phyloP scores from a whole-genome alignment of 2,329 filamentous ascomycete genomes.

The Lithohypha guttulata region DNA sequence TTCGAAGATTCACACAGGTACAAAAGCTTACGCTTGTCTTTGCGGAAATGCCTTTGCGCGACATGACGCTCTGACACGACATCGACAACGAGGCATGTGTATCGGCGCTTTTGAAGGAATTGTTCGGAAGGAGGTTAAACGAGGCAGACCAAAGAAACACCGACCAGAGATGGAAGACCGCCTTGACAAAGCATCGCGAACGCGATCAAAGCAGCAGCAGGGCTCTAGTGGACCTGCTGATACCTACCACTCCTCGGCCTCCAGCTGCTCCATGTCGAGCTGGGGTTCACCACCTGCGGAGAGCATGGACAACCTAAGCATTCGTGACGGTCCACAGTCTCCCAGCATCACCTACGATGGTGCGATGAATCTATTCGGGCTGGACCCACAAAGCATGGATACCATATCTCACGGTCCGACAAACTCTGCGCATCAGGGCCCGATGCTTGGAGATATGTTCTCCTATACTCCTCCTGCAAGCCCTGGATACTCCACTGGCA shows the following conservation, averaged over 20 bases:
- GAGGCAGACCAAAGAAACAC: constrained; percentile 54
- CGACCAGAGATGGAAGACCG: constrained; percentile 49
- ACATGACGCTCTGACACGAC: constrained; percentile 87
- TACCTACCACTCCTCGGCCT: constrained; percentile 28
- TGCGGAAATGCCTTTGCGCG: constrained; percentile 92
- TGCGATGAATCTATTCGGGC: constrained; percentile 17
- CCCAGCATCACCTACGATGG: constrained; percentile 23
- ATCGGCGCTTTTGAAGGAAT: constrained; percentile 83
- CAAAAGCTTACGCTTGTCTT: constrained; percentile 89
- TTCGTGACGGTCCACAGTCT: constrained; percentile 23
- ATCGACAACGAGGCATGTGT: constrained; percentile 93
- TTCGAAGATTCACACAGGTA: constrained; percentile 90
- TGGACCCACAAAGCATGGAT: constrained; percentile 4
- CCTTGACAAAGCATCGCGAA: constrained; percentile 45
- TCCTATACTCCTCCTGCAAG: constrained; percentile 39
- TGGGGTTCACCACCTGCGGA: constrained; percentile 34
- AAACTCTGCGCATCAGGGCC: constrained; percentile 4
- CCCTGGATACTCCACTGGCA: constrained; percentile 31
- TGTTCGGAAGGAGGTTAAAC: constrained; percentile 55
- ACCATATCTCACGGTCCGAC: constrained; percentile 11
- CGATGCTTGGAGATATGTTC: constrained; percentile 31
- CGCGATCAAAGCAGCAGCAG: constrained; percentile 28
- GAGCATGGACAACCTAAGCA: constrained; percentile 31
- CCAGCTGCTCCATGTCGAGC: constrained; percentile 29
- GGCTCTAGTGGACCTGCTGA: constrained; percentile 24